Evolutionary conservation across 2,329 filamentous ascomycete genomes (phyloP), one percentile per base, ranked within the genome.

Genomic region (Trichoderma sp.): DNA sequence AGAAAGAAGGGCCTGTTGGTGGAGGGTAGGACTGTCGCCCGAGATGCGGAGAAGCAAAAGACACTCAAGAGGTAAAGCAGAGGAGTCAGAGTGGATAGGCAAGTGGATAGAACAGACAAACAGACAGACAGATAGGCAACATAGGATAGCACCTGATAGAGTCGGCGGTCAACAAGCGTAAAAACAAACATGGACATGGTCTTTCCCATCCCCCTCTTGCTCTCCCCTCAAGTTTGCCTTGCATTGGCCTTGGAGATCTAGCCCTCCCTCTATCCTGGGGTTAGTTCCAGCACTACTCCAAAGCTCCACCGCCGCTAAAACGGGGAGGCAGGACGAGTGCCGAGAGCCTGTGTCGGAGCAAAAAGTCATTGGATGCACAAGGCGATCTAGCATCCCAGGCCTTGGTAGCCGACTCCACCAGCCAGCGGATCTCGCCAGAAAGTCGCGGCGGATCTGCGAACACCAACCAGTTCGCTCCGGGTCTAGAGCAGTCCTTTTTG

Each of bases 21-120:
- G 3, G 92, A 93, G 86, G 94, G 93, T 2, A 90, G 93, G 79
- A 89, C 93, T 79, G 89, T 94, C 79, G 93, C 95, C 56, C 93
- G 92, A 77, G 94, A 97, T 87, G 97, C 95, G 1, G 95, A 98
- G 90, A 99, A 99, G 90, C 96, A 92, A 83, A 92, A 91, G 87
- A 92, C 90, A 6, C 78, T 92, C 80, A 93, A 92, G 86, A 85
- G 91, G 82, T 92, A 77, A 73, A 63, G 27, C 16, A 38, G 35
- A 38, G 35, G 41, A 53, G 41, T 21, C 27, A 7, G 18, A 33
- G 38, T 50, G 63, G 63, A 38, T 21, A 18, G 33, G 29, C 29
- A 14, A 16, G 45, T 31, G 27, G 45, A 41, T 41, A 68, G n/a
- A 50, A 50, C 45, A 68, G 65, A 24, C 65, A 67, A 9, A 56